Conservation (phyloP, 2,329 filamentous ascomycete genomes). For the Hypocrella siamensis region DNA sequence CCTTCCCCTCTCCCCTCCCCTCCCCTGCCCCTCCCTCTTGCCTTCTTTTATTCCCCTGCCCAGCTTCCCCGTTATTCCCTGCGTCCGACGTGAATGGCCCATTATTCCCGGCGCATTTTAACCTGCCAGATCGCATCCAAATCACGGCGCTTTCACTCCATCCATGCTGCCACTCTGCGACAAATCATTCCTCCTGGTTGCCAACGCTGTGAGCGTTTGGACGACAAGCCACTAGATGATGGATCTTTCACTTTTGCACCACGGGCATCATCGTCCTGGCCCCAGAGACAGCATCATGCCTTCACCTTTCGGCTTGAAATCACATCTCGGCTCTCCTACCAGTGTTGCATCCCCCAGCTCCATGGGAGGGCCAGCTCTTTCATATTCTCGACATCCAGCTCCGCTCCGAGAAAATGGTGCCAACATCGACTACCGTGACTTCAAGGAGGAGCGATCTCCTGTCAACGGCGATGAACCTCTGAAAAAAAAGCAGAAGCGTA, state of each 20-base stretch:
- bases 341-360: slow-evolving; percentile 2
- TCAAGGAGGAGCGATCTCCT: slow-evolving; percentile 3
- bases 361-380: not conserved
- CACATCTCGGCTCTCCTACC: slow-evolving; percentile 3
- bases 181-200: slow-evolving; percentile 1
- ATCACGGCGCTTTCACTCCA: not conserved
- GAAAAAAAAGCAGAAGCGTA: slow-evolving; percentile 65
- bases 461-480: slow-evolving; percentile 21
- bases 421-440: slow-evolving; percentile 6
- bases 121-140: slow-evolving; percentile 2
- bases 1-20: slow-evolving; percentile 5
- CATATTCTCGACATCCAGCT: slow-evolving; percentile 4
- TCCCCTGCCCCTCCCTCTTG: slow-evolving; percentile 1
- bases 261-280: slow-evolving; percentile 2
- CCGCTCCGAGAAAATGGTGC: slow-evolving; percentile 2
- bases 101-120: slow-evolving; percentile 3
- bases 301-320: slow-evolving; percentile 2
- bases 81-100: slow-evolving; percentile 8
- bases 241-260: slow-evolving; percentile 4
- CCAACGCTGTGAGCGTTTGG: not conserved
- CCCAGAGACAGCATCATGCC: slow-evolving; percentile 1
- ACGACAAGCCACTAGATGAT: slow-evolving; percentile 3
- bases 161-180: not conserved
- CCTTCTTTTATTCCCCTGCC: slow-evolving; percentile 1
- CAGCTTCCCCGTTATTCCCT: slow-evolving; percentile 14